Conservation (phyloP, 148 eudicot genomes). For the Pharnaceum exiguum region DNA sequence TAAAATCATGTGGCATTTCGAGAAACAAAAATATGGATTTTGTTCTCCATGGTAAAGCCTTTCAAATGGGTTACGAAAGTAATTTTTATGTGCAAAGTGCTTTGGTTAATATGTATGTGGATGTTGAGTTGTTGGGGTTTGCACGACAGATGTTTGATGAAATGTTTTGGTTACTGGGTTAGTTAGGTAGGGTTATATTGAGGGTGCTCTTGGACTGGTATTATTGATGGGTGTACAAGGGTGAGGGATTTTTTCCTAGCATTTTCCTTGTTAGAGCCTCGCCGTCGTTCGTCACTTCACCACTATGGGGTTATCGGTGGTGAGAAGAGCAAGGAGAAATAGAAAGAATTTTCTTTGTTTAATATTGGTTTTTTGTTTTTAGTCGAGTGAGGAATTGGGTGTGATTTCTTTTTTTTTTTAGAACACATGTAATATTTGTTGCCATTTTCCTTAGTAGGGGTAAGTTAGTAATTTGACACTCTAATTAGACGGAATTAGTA, state of each 20-base stretch:
- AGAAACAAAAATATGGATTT: constrained; percentile 6
- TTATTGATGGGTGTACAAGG: constrained; percentile 54
- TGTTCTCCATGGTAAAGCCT: constrained; percentile 34
- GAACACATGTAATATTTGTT: too few species aligned
- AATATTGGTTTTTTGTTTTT: too few species aligned
- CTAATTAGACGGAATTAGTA: too few species aligned
- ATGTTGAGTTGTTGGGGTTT: constrained; percentile 31
- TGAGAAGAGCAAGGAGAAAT: too few species aligned
- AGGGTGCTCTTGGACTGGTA: constrained; percentile 53
- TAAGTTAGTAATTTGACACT: too few species aligned
- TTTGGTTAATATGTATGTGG: constrained; percentile 50
- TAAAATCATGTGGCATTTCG: constrained; percentile 43
- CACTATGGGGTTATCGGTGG: too few species aligned
- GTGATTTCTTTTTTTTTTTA: too few species aligned
- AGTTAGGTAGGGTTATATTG: constrained; percentile 37
- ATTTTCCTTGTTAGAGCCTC: constrained; percentile 37
- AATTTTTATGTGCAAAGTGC: constrained; percentile 59
- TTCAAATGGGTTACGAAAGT: constrained; percentile 30
- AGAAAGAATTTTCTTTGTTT: too few species aligned
- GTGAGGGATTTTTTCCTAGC: constrained; percentile 32
- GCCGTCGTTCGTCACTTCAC: too few species aligned
- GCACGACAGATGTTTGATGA: constrained; percentile 53
- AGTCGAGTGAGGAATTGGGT: too few species aligned
- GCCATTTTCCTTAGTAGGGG: too few species aligned
- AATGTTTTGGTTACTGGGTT: constrained; percentile 64